These are phyloP conservation scores for Fallopia convolvulus DNA, from an alignment of 148 eudicot species.

Conservation along the genomic window DNA sequence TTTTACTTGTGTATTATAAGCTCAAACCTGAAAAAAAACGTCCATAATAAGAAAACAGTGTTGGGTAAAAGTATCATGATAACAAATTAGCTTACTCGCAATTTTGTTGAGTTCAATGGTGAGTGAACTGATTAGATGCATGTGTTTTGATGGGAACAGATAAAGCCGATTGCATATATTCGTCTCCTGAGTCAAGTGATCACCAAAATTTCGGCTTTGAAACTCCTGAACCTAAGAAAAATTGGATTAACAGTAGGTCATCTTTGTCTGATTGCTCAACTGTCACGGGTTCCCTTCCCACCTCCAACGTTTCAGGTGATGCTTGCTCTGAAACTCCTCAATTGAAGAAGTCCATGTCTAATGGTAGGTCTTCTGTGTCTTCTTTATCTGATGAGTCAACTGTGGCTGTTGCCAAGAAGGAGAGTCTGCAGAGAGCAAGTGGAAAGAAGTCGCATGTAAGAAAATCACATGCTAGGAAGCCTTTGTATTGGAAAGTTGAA, in stretches of 20 bases:
- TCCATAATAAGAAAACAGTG: not conserved
- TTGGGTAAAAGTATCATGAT: not conserved
- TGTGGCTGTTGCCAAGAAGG: slow-evolving; percentile 21
- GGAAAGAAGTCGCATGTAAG: slow-evolving; percentile 11
- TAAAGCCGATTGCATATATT: slow-evolving; percentile 18
- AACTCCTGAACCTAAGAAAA: slow-evolving; percentile 45
- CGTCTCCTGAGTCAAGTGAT: slow-evolving; percentile 39
- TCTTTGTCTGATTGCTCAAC: slow-evolving; percentile 21
- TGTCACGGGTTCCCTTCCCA: slow-evolving; percentile 17
- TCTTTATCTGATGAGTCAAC: slow-evolving; percentile 23
- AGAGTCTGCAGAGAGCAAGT: not conserved
- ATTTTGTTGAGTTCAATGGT: not conserved
- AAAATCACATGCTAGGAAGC: not conserved
- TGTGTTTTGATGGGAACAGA: slow-evolving; percentile 30
- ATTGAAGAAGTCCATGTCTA: slow-evolving; percentile 28
- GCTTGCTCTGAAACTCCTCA: slow-evolving; percentile 31
- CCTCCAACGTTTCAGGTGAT: slow-evolving; percentile 18
- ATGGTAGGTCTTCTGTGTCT: slow-evolving; percentile 31
- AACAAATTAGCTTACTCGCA: not conserved
- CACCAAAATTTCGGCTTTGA: slow-evolving; percentile 23
- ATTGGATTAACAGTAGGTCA: slow-evolving; percentile 21
- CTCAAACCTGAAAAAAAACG: not conserved
- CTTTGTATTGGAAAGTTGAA: slow-evolving; percentile 29
- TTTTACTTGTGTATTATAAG: not conserved
- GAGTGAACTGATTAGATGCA: not conserved